Evolutionary conservation across 495 filamentous ascomycete species (phyloP).

Genomic region (Sordaria brevicollis): DNA sequence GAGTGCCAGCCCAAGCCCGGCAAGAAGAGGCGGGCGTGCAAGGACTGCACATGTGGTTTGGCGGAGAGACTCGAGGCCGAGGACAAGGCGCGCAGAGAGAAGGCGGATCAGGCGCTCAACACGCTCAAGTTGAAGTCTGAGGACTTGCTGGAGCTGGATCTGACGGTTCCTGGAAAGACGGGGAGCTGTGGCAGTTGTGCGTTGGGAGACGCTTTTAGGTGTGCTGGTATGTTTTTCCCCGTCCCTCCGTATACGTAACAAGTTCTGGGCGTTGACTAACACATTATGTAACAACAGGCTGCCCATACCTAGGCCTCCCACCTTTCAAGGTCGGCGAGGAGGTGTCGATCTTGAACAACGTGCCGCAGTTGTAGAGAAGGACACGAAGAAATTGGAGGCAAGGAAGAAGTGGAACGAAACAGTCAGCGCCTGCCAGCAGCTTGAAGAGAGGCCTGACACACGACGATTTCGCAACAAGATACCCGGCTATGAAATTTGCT

Average conservation of each 20-base stretch:
- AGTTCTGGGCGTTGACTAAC: neutral
- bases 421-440: neutral
- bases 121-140: slow-evolving; percentile 62
- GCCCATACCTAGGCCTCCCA: slow-evolving; percentile 87
- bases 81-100: slow-evolving; percentile 57
- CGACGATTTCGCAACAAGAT: neutral
- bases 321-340: slow-evolving; percentile 96
- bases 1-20: slow-evolving; percentile 76
- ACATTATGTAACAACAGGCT: slow-evolving; percentile 44
- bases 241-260: slow-evolving; percentile 5
- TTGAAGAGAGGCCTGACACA: neutral
- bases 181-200: slow-evolving; percentile 90
- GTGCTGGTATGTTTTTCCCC: slow-evolving; percentile 22
- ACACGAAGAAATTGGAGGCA: neutral
- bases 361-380: slow-evolving; percentile 61
- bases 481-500: neutral
- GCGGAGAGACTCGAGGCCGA: slow-evolving; percentile 69
- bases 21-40: slow-evolving; percentile 86
- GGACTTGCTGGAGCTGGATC: slow-evolving; percentile 85
- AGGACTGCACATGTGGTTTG: slow-evolving; percentile 94
- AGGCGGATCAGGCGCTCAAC: slow-evolving; percentile 39
- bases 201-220: slow-evolving; percentile 81
- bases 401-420: neutral
- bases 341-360: slow-evolving; percentile 74
- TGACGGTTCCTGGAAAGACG: slow-evolving; percentile 90